Evolutionary conservation across 768 basidiomycete species (phyloP).

Genomic region (Gloeophyllum trabeum): DNA sequence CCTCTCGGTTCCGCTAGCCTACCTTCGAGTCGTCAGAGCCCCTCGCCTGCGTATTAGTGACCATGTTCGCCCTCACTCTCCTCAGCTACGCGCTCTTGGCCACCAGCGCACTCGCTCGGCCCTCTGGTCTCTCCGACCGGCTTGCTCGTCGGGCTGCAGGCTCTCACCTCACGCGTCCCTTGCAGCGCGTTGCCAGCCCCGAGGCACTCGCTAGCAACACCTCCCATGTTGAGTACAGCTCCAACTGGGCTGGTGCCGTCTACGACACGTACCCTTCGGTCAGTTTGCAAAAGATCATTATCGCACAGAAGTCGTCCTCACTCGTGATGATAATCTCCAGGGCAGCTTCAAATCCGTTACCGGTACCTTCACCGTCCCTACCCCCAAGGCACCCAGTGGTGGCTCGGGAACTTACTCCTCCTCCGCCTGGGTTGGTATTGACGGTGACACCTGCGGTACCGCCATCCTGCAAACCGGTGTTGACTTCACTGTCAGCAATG

Average conservation of each 20-base stretch:
- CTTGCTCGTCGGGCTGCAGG: conserved; percentile 12
- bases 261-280: conserved; percentile 15
- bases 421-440: conserved; percentile 25
- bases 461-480: conserved; percentile 25
- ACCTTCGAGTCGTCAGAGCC: no score
- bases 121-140: conserved; percentile 9
- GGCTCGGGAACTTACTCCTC: conserved; percentile 17
- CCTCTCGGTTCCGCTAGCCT: no score
- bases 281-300: not conserved
- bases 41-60: no score
- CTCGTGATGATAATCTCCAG: conserved; percentile 4
- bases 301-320: not conserved
- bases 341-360: conserved; percentile 24
- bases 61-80: conserved; percentile 12
- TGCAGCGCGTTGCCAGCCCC: not conserved
- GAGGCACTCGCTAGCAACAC: conserved; percentile 8
- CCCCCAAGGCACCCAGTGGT: conserved; percentile 15
- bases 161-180: conserved; percentile 7
- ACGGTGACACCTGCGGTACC: conserved; percentile 22
- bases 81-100: conserved; percentile 13
- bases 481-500: conserved; percentile 18
- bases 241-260: conserved; percentile 25
- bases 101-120: conserved; percentile 12
- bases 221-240: conserved; percentile 17
- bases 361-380: conserved; percentile 22